Percentiles rank a stretch among this genome's conserved stretches.
phyloP scores from a whole-genome alignment of 805 yeast genomes.

The Candida suzukii region DNA sequence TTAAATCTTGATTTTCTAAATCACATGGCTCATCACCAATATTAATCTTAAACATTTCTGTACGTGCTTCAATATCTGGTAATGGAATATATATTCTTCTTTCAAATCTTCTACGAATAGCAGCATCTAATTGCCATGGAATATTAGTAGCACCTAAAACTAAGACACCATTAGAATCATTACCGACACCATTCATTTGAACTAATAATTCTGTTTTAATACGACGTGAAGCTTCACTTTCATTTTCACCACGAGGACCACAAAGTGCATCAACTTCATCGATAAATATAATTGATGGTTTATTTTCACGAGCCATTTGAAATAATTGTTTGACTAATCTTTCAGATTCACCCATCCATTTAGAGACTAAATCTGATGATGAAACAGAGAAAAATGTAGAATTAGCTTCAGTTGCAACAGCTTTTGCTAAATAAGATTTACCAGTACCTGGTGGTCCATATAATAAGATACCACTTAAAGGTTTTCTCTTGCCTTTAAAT shows the following conservation, averaged over 20 bases:
- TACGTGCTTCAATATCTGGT: constrained; percentile 90
- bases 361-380: constrained; percentile 92
- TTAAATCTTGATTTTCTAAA: constrained; percentile 64
- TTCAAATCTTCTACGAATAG: constrained; percentile 94
- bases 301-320: constrained; percentile 92
- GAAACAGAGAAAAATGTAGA: constrained; percentile 94
- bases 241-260: constrained; percentile 98
- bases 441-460: constrained; percentile 98
- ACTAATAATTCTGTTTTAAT: constrained; percentile 93
- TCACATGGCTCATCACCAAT: constrained; percentile 86
- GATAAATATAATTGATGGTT: constrained; percentile 92
- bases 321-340: constrained; percentile 92
- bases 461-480: constrained; percentile 81
- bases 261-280: constrained; percentile 98
- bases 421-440: constrained; percentile 93
- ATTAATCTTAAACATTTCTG: constrained; percentile 89
- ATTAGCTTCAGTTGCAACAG: constrained; percentile 97
- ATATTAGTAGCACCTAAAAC: constrained; percentile 97
- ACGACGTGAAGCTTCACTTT: constrained; percentile 92
- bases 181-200: constrained; percentile 99
- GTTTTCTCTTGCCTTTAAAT: constrained; percentile 91
- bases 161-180: constrained; percentile 84
- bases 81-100: constrained; percentile 89
- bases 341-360: constrained; percentile 99
- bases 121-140: constrained; percentile 98